Conservation (phyloP, 2,329 filamentous ascomycete species). For the Drechslerella stenobrocha region DNA sequence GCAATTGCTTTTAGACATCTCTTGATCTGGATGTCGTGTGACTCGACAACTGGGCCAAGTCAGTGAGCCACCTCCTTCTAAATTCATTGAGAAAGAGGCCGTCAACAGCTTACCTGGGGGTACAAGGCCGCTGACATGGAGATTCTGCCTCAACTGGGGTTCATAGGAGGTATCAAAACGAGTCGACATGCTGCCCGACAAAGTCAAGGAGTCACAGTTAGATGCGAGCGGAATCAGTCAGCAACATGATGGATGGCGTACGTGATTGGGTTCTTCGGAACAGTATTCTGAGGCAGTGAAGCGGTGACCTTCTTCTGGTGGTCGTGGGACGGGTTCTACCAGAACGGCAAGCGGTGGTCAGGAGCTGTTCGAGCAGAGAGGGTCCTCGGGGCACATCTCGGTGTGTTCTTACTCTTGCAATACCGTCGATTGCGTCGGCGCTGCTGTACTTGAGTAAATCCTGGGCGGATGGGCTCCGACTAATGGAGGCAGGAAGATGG, state of each 20-base stretch:
- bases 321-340: conserved; percentile 41
- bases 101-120: conserved; percentile 57
- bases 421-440: conserved; percentile 42
- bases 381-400: no score
- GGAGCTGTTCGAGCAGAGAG: no score
- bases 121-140: conserved; percentile 61
- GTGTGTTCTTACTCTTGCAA: conserved; percentile 31
- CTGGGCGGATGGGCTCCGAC: conserved; percentile 42
- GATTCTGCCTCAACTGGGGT: conserved; percentile 60
- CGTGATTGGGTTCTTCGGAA: conserved; percentile 48
- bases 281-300: conserved; percentile 36
- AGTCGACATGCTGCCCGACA: conserved; percentile 37
- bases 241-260: conserved; percentile 9
- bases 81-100: conserved; percentile 54
- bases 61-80: conserved; percentile 14
- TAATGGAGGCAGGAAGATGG: conserved; percentile 27
- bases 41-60: conserved; percentile 58
- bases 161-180: conserved; percentile 60
- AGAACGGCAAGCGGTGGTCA: conserved; percentile 1
- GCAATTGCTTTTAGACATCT: conserved; percentile 75
- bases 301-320: conserved; percentile 44
- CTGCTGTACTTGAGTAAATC: conserved; percentile 42
- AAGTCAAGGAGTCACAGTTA: conserved; percentile 16
- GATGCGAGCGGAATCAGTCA: not conserved
- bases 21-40: conserved; percentile 64